These are phyloP conservation scores for Chlamydomonas asymmetrica DNA, from an alignment of 139 green algal species.

Conservation along the genomic window DNA sequence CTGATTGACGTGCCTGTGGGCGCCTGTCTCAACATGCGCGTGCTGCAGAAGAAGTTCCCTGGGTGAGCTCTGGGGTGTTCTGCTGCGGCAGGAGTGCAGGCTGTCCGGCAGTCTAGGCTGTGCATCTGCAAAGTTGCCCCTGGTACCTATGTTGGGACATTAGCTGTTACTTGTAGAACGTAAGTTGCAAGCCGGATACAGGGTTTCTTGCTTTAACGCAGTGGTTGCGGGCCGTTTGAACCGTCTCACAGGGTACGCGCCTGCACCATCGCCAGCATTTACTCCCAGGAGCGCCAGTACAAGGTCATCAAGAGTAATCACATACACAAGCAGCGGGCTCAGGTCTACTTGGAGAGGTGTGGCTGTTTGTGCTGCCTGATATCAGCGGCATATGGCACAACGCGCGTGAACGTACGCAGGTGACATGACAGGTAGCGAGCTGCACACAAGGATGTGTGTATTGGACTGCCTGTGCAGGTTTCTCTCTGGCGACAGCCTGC, in stretches of 20 bases:
- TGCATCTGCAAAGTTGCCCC: too few species aligned
- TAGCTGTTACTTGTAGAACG: too few species aligned
- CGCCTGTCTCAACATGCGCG: too few species aligned
- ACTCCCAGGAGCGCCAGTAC: constrained; percentile 63
- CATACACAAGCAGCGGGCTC: constrained; percentile 44
- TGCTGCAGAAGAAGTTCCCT: too few species aligned
- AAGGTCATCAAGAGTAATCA: constrained; percentile 66
- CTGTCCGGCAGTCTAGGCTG: too few species aligned
- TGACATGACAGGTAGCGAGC: not conserved
- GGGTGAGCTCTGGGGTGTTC: too few species aligned
- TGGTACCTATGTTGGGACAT: too few species aligned
- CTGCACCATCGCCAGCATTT: constrained; percentile 69
- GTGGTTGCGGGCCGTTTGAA: too few species aligned
- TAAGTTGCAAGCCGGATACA: too few species aligned
- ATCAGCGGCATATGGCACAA: not conserved
- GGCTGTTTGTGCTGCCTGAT: not conserved
- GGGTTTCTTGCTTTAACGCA: too few species aligned
- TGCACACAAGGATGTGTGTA: not conserved
- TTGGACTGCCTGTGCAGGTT: constrained; percentile 33
- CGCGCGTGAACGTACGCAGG: not conserved
- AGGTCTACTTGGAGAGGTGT: constrained; percentile 45
- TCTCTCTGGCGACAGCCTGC: constrained; percentile 59
- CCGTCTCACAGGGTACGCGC: constrained; percentile 41
- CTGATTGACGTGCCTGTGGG: too few species aligned
- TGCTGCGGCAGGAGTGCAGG: too few species aligned